Evolutionary conservation across 805 yeast species (phyloP), one percentile per base, ranked within the genome.

Genomic region (Starmerella apis): DNA sequence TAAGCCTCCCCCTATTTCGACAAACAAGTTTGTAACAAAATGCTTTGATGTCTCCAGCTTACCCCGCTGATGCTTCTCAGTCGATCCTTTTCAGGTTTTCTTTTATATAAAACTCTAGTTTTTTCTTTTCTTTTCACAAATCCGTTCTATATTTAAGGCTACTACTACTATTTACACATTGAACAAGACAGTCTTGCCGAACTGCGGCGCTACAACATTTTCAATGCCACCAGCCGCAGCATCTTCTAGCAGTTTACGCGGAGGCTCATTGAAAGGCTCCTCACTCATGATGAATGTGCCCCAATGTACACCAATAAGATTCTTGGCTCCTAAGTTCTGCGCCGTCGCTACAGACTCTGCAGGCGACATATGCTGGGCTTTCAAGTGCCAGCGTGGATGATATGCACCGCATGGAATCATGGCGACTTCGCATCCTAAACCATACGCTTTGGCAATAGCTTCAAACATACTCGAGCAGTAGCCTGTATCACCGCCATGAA

Each of bases 401-500:
- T 90, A 90, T 53, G 94, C 96, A 0, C 97, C 97, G 54, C 94
- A 86, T 0, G 97, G 97, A 14, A 90, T 67, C 65, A 90, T 72
- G 0, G 88, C 85, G 25, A 88, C 68, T 50, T 66, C 68, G 8
- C 78, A 74, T 10, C 56, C 56, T 1, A 60, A 46, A 0, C 94
- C 94, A 61, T 73, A 81, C 25, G 71, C 75, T 33, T 72, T 65
- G 2, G 81, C 77, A 24, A 90, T 81, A n/a, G 77, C 70, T 13
- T 71, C 68, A 65, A 85, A 88, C 44, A 90, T 65, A 27, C 79
- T 94, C 30, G 73, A 60, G n/a, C 81, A 79, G 63, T 85, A 90
- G 0, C 97, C 97, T 0, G 96, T 86, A 61, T 90, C 97, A 10
- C 97, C 97, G 16, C 90, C 94, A 65, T 90, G 97, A 70, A 80